phyloP scores from a whole-genome alignment of 1,139 yeast genomes.

The Blastobotrys petasosporus region DNA sequence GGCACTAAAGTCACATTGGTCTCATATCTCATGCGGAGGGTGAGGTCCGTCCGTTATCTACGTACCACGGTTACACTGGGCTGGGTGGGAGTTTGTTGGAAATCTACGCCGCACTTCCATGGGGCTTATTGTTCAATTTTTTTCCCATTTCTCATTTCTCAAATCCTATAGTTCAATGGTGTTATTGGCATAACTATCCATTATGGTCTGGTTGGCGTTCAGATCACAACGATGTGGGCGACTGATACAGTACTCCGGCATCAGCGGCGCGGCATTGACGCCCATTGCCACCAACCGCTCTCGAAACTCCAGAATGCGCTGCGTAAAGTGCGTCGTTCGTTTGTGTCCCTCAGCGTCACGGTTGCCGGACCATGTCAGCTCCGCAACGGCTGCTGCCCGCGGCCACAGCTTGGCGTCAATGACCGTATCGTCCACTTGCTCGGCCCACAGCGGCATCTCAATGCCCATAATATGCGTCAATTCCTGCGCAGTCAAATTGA shows the following conservation, averaged over 20 bases:
- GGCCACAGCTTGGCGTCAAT: conserved; percentile 43
- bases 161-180: background rate
- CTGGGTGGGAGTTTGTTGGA: no score
- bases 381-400: conserved; percentile 45
- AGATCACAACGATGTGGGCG: conserved; percentile 40
- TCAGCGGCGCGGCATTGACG: conserved; percentile 38
- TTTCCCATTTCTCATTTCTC: no score
- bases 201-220: background rate
- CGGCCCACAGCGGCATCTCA: conserved; percentile 44
- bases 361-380: conserved; percentile 44
- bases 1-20: no score
- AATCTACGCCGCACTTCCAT: no score
- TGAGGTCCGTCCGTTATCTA: no score
- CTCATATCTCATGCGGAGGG: no score
- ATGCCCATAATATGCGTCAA: conserved; percentile 39
- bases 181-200: background rate
- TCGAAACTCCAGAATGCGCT: conserved; percentile 41
- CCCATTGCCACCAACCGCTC: conserved; percentile 42
- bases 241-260: conserved; percentile 39
- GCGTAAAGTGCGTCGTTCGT: conserved; percentile 36
- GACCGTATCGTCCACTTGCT: conserved; percentile 39
- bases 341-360: conserved; percentile 31
- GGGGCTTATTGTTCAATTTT: no score
- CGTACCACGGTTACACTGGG: no score
- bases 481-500: conserved; percentile 35